Base-by-base conservation (phyloP, 352 stramenopile species). In the Stephanocyclus meneghinianus region DNA sequence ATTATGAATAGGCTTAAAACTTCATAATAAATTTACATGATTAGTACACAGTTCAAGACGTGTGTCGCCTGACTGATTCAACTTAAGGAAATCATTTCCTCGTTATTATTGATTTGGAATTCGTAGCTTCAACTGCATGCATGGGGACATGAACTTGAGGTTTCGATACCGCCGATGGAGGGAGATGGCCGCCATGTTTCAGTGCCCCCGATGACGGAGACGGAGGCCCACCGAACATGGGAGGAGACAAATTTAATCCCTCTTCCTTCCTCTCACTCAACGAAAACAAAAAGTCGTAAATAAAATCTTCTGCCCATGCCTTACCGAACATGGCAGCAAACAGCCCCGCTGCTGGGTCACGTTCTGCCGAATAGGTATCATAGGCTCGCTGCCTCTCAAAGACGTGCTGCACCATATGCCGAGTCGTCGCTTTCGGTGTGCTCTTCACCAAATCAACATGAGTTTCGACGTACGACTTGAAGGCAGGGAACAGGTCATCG, bases 301-400 rank as follows among this genome's bases (percentile, higher is more conserved):
- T 86, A 80, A 88, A 94, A 56, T 88, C 85, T 45, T 91, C 77
- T 10, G 90, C 87, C 88, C 88, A 94, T 45, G 90, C 74, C 32
- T 84, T 85, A 37, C 90, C 88, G 71, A 92, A 94, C 81, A 92
- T 92, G 18, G 82, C 80, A 56, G 82, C 78, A 81, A 94, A 94
- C 13, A 94, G 67, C 53, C 81, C 87, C 13, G 82, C 85, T 13
- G 90, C 90, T 61, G 90, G 88, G 76, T 94, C 88, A 55, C 90
- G 76, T 29, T 91, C 87, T 2, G 90, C 87, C 8, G 80, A 90
- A 68, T 92, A 94, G 5, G 77, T 87, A 63, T 94, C 88, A 72
- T 93, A 94, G 0, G 77, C 89, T 69, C 76, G 67, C 61, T 91
- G 85, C 64, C 87, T 75, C 26, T 82, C 76, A 53, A 91, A 67